Evolutionary conservation across 495 filamentous ascomycete genomes (phyloP), one percentile per base, ranked within the genome.

Genomic region (Daldinia caldariorum): DNA sequence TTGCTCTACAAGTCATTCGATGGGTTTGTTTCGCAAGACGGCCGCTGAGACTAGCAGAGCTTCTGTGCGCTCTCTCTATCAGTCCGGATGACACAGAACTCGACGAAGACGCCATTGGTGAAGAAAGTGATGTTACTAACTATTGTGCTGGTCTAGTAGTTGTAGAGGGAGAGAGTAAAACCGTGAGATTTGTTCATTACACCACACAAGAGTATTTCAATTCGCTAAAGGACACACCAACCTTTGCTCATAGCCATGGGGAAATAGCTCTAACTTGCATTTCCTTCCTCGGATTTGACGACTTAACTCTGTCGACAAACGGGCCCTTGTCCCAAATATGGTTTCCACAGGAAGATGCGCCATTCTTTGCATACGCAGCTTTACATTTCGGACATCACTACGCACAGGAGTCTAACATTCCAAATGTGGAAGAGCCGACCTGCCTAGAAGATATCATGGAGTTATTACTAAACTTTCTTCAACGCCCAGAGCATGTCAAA

Each of bases 41-140:
- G 9, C 76, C 74, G 7, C 54, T 78, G 10, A 72, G 67, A 37
- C 49, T 65, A 1, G 57, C 65, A 26, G 79, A 80, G 65, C 75
- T 82, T 12, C 63, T 74, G 47, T 75, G 80, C 50, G 81, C 80
- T 3, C 64, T 83, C 22, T 78, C 79, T 14, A 66, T 78, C n/a
- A 45, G 54, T 10, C 47, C 56, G 1, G 75, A 59, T 0, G 69
- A 72, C 0, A 47, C 51, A 18, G 60, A 50, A 20, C 58, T 81
- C 4, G 77, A 81, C 18, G 60, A 75, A 49, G 74, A 77, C 9
- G 67, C 72, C 39, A 58, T 79, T 31, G 55, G 72, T 3, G 74
- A 76, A 10, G 58, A 67, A 2, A 69, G 63, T 38, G 50, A 76
- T 6, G 70, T 80, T 29, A 34, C 74, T 1, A 69, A 70, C 41